Evolutionary conservation across 225 moss, liverwort and hornwort genomes (phyloP).

Genomic region (Pseudoscleropodium purum): DNA sequence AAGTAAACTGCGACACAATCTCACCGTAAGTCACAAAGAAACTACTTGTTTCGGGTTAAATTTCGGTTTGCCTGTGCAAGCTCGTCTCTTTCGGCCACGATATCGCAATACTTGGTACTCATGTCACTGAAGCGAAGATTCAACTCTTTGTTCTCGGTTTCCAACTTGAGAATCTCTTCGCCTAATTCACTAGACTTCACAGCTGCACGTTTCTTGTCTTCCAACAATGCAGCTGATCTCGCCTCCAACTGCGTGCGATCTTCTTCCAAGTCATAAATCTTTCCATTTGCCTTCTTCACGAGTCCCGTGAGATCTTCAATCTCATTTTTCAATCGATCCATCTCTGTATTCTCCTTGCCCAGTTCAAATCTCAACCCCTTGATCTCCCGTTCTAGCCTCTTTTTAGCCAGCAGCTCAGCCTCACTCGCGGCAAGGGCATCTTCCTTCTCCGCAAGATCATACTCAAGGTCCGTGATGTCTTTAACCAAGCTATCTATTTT

Average conservation of each 20-base stretch:
- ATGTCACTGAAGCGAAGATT: background rate
- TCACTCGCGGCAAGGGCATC: background rate
- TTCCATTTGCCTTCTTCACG: background rate
- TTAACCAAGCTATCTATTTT: background rate
- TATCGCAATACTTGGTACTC: background rate
- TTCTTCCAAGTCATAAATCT: slow-evolving; percentile 5
- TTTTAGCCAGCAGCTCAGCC: slow-evolving; percentile 9
- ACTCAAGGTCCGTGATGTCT: background rate
- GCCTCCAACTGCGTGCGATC: slow-evolving; percentile 3
- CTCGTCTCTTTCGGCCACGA: slow-evolving; percentile 24
- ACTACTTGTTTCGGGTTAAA: slow-evolving; percentile 10
- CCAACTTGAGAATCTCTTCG: slow-evolving; percentile 6
- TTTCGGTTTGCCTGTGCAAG: slow-evolving; percentile 2
- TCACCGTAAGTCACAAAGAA: background rate
- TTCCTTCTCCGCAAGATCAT: background rate
- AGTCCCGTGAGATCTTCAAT: background rate
- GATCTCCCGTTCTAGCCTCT: slow-evolving; percentile 22
- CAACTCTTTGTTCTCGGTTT: slow-evolving; percentile 9
- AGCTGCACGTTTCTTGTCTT: slow-evolving; percentile 10
- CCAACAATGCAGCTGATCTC: background rate
- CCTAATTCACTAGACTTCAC: slow-evolving; percentile 7
- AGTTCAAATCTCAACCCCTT: slow-evolving; percentile 5
- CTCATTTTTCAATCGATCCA: slow-evolving; percentile 1
- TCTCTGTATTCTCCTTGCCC: slow-evolving; percentile 1
- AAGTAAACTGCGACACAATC: background rate